Conservation (phyloP, 108 stramenopile genomes). For the Epipyxis sp. region DNA sequence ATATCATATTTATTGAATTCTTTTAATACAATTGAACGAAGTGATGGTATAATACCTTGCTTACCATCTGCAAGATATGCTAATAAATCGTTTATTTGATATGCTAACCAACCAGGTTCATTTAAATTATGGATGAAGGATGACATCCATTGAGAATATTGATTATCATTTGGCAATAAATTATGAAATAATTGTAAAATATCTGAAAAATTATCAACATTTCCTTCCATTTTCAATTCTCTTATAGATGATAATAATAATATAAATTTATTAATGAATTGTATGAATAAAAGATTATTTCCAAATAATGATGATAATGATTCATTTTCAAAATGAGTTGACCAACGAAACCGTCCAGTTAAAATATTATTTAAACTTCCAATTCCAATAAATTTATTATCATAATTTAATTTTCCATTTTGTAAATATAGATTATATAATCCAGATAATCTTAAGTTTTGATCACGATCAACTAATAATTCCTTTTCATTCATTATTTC, state of each 20-base stretch:
- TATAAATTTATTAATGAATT: background rate
- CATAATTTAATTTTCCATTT: conserved; percentile 8
- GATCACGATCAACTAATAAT: conserved; percentile 5
- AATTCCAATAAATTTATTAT: background rate
- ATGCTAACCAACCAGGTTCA: too few relatives aligned
- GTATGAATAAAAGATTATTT: background rate
- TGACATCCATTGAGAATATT: too few relatives aligned
- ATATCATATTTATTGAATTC: too few relatives aligned
- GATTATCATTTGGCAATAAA: too few relatives aligned
- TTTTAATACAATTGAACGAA: too few relatives aligned
- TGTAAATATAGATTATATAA: background rate
- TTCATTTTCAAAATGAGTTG: background rate
- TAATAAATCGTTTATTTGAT: too few relatives aligned
- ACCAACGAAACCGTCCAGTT: background rate
- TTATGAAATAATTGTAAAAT: too few relatives aligned
- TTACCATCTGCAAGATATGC: too few relatives aligned
- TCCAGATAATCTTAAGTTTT: background rate
- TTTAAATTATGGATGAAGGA: too few relatives aligned
- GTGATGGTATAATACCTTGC: too few relatives aligned
- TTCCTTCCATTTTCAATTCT: background rate
- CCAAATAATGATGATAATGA: background rate
- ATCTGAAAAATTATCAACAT: background rate
- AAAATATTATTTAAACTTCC: conserved; percentile 3
- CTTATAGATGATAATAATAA: background rate
- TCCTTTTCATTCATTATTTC: background rate